Conservation (phyloP, 495 filamentous ascomycete species). For the Talaromyces wortmannii region DNA sequence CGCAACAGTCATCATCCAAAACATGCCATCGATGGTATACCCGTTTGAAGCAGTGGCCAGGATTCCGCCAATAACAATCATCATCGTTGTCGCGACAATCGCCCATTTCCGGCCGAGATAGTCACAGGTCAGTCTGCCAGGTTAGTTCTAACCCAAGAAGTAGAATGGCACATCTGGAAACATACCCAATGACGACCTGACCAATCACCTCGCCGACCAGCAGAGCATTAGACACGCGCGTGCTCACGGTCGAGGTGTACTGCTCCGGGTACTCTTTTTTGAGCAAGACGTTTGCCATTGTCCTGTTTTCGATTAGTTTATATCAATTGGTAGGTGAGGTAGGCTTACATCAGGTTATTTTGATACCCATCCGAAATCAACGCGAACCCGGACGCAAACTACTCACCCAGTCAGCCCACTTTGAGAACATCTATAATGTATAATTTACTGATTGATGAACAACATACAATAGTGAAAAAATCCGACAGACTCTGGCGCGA, state of each 20-base stretch:
- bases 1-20: slow-evolving; percentile 47
- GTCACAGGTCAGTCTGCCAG: slow-evolving; percentile 37
- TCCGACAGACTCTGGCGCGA: slow-evolving; percentile 36
- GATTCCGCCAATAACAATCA: slow-evolving; percentile 47
- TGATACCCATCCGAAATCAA: slow-evolving; percentile 49
- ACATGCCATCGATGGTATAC: slow-evolving; percentile 39
- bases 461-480: slow-evolving; percentile 36
- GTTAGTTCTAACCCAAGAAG: background rate
- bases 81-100: slow-evolving; percentile 41
- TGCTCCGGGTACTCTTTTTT: slow-evolving; percentile 36
- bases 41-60: slow-evolving; percentile 43
- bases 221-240: slow-evolving; percentile 46
- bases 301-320: slow-evolving; percentile 9
- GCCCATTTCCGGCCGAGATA: slow-evolving; percentile 46
- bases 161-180: background rate
- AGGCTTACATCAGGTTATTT: slow-evolving; percentile 39
- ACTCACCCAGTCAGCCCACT: background rate
- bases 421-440: background rate
- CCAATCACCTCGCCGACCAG: slow-evolving; percentile 47
- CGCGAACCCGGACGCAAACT: slow-evolving; percentile 41
- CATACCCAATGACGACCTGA: slow-evolving; percentile 39
- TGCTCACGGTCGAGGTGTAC: slow-evolving; percentile 36
- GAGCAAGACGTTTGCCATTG: slow-evolving; percentile 45
- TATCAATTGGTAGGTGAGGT: background rate
- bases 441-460: background rate